A percentile compares a stretch with the other conserved stretches of the same genome.
phyloP scores from a whole-genome alignment of 495 filamentous ascomycete genomes.

The Thermothielavioides terrestris region DNA sequence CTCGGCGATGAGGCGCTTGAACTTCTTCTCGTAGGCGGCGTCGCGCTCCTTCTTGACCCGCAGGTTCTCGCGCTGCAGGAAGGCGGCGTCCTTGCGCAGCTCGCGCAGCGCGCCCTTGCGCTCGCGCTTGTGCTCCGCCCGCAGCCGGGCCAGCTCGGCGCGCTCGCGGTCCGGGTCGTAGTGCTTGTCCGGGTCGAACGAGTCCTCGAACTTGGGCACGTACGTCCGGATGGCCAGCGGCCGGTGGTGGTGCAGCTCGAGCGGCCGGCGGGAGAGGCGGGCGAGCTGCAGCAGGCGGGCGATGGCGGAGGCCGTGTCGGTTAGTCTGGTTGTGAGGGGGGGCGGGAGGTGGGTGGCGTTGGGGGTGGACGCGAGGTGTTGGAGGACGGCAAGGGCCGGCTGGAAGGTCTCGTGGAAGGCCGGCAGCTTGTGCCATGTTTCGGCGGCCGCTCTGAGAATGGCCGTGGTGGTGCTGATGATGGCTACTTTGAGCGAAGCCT shows the following conservation, averaged over 20 bases:
- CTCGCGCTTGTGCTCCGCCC: conserved; percentile 87
- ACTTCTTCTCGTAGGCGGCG: conserved; percentile 87
- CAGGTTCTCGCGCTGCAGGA: conserved; percentile 81
- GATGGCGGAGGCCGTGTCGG: conserved; percentile 39
- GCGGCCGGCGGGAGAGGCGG: conserved; percentile 56
- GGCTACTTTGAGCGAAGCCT: conserved; percentile 44
- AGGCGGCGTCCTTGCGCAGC: conserved; percentile 85
- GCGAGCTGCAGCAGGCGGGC: conserved; percentile 46
- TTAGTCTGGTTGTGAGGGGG: conserved; percentile 27
- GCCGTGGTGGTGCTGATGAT: conserved; percentile 48
- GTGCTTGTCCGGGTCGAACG: conserved; percentile 87
- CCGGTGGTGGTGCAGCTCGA: conserved; percentile 81
- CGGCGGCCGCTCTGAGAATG: conserved; percentile 51
- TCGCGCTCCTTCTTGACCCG: conserved; percentile 87
- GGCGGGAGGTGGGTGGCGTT: conserved; percentile 43
- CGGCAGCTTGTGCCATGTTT: conserved; percentile 55
- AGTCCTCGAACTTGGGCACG: conserved; percentile 94
- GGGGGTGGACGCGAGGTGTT: conserved; percentile 43
- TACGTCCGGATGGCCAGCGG: conserved; percentile 80
- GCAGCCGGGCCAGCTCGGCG: conserved; percentile 68
- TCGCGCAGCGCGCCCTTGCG: conserved; percentile 91
- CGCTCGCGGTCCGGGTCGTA: conserved; percentile 91
- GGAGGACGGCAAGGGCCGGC: conserved; percentile 47
- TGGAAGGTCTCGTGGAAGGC: conserved; percentile 67
- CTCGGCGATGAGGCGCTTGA: conserved; percentile 80